These are phyloP conservation scores for Penicillium nucicola DNA, from an alignment of 495 filamentous ascomycete genomes.

Conservation along the genomic window DNA sequence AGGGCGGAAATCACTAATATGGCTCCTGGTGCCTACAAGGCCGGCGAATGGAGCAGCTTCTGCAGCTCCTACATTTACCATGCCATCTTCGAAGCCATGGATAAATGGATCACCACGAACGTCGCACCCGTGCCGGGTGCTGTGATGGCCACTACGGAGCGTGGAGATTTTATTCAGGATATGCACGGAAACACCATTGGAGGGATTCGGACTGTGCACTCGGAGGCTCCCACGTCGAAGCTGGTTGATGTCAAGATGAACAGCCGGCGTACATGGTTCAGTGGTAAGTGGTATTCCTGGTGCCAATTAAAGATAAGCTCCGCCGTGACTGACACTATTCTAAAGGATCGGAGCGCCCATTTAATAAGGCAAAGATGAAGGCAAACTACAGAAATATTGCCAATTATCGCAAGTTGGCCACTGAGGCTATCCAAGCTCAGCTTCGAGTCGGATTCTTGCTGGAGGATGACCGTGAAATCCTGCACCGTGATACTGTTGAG, in stretches of 20 bases:
- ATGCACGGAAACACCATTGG: conserved; percentile 4
- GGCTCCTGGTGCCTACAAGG: neutral
- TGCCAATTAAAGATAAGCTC: neutral
- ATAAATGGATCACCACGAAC: conserved; percentile 3
- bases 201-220: conserved; percentile 10
- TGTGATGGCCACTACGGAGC: neutral
- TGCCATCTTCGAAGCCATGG: conserved; percentile 10
- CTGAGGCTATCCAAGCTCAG: neutral
- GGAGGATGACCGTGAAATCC: conserved; percentile 2
- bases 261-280: conserved; percentile 5
- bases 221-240: conserved; percentile 1
- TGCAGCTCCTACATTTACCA: conserved; percentile 6
- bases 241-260: conserved; percentile 3
- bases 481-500: conserved; percentile 11
- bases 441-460: conserved; percentile 4
- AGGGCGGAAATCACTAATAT: neutral
- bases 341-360: neutral
- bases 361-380: neutral
- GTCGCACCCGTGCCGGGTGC: neutral
- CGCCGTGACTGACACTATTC: neutral
- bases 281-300: neutral
- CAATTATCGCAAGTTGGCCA: neutral
- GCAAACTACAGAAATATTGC: neutral
- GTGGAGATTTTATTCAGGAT: neutral
- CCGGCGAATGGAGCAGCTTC: conserved; percentile 7